phyloP scores from a whole-genome alignment of 2,329 filamentous ascomycete species.

The Sporothrix luriei region DNA sequence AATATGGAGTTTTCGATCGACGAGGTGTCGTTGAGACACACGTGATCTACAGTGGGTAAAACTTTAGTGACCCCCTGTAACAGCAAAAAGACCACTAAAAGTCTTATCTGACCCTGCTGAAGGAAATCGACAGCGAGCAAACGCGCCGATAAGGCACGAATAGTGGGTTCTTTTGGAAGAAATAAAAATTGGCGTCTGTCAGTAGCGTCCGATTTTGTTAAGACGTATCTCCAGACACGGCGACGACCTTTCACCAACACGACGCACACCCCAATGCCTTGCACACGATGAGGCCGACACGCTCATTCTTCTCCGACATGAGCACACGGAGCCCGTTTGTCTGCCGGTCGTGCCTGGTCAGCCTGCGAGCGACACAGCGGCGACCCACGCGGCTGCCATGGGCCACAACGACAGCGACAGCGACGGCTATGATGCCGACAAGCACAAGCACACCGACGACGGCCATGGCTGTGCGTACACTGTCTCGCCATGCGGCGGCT shows the following conservation, averaged over 20 bases:
- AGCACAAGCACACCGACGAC: constrained; percentile 1
- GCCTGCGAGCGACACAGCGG: constrained; percentile 29
- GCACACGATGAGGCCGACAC: constrained; percentile 31
- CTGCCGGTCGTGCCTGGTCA: constrained; percentile 37
- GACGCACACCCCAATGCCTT: background rate
- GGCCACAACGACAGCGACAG: constrained; percentile 4
- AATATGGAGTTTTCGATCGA: background rate
- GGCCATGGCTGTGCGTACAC: background rate
- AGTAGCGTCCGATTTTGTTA: background rate
- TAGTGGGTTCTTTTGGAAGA: constrained; percentile 2
- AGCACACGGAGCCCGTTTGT: constrained; percentile 33
- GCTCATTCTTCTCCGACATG: constrained; percentile 33
- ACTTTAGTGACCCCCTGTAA: background rate
- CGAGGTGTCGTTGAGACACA: background rate
- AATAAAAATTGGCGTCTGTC: constrained; percentile 13
- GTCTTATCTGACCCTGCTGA: constrained; percentile 11
- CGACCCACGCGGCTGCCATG: background rate
- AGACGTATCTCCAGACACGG: background rate
- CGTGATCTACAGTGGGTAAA: background rate
- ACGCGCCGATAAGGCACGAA: background rate
- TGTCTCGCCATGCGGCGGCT: background rate
- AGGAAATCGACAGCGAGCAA: background rate
- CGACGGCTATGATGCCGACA: background rate
- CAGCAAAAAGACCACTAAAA: background rate
- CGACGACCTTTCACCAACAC: background rate